Percentiles rank a stretch among this genome's conserved stretches.
phyloP scores from a whole-genome alignment of 2,329 filamentous ascomycete species.

The Periconia macrospinosa region DNA sequence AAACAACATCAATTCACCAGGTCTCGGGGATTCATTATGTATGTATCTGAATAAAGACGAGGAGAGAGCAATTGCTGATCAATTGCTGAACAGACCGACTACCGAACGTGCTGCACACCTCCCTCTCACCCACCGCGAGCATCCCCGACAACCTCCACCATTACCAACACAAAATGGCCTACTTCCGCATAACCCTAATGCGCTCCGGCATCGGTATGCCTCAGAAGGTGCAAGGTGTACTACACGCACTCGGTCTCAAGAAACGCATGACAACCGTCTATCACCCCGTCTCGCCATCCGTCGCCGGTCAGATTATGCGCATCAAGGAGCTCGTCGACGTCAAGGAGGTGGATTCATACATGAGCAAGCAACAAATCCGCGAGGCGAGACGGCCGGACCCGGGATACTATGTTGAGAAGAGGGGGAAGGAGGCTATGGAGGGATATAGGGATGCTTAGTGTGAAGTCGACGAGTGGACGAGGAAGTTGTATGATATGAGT shows the following conservation, averaged over 20 bases:
- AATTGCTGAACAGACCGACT: slow-evolving; percentile 3
- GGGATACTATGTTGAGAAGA: slow-evolving; percentile 78
- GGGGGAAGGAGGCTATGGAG: slow-evolving; percentile 18
- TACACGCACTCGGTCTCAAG: slow-evolving; percentile 81
- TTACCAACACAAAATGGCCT: slow-evolving; percentile 60
- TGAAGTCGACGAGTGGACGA: neutral
- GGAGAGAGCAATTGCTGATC: neutral
- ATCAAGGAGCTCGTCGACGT: slow-evolving; percentile 91
- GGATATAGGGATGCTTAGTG: neutral
- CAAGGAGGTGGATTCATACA: slow-evolving; percentile 68
- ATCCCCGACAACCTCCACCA: slow-evolving; percentile 2
- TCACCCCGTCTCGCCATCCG: slow-evolving; percentile 77
- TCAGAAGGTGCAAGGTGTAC: slow-evolving; percentile 74
- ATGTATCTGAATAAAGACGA: neutral
- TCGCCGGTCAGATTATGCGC: slow-evolving; percentile 88
- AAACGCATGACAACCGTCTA: slow-evolving; percentile 87
- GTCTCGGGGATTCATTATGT: neutral
- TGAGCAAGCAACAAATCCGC: slow-evolving; percentile 71
- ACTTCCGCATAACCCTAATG: slow-evolving; percentile 88
- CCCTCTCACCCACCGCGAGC: neutral
- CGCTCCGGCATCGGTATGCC: slow-evolving; percentile 87
- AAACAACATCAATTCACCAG: neutral
- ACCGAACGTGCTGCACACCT: neutral
- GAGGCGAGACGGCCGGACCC: slow-evolving; percentile 71
- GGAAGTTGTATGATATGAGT: neutral